A percentile compares a stretch with the other conserved stretches of the same genome.
Conservation (phyloP, 129 eudicot genomes). For the Flaveria linearis region DNA sequence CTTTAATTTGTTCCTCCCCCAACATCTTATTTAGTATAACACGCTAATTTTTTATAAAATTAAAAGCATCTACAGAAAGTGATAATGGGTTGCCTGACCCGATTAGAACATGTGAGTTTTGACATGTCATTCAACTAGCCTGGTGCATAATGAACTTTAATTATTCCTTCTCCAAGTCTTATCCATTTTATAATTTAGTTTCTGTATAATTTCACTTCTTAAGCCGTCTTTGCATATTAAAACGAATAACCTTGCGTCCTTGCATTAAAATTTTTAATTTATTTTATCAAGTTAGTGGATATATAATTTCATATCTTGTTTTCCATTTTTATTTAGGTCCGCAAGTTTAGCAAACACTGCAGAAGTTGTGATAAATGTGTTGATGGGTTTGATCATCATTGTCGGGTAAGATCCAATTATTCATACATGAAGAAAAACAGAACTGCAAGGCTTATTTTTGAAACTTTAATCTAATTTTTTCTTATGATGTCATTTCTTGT, state of each 20-base stretch:
- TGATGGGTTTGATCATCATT: conserved; percentile 97
- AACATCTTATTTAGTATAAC: not conserved
- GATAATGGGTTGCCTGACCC: too few species aligned
- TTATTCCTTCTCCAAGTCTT: not conserved
- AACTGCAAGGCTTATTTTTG: not conserved
- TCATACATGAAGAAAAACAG: not conserved
- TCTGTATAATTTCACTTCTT: not conserved
- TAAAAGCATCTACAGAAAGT: too few species aligned
- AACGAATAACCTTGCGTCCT: not conserved
- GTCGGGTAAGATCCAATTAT: conserved; percentile 58
- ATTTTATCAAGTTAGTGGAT: not conserved
- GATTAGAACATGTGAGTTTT: too few species aligned
- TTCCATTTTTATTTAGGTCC: conserved; percentile 56
- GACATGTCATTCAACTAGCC: too few species aligned
- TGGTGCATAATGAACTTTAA: too few species aligned
- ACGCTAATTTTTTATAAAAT: too few species aligned
- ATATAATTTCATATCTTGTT: conserved; percentile 10
- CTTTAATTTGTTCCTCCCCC: not conserved
- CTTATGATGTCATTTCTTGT: conserved; percentile 16
- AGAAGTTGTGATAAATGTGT: conserved; percentile 99
- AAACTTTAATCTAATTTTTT: not conserved
- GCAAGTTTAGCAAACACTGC: conserved; percentile 96
- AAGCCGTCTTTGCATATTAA: not conserved
- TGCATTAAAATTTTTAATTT: not conserved
- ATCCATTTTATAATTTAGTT: not conserved